These are phyloP conservation scores for Microcyclospora tardicrescens DNA, from an alignment of 2,329 filamentous ascomycete species.

Conservation along the genomic window DNA sequence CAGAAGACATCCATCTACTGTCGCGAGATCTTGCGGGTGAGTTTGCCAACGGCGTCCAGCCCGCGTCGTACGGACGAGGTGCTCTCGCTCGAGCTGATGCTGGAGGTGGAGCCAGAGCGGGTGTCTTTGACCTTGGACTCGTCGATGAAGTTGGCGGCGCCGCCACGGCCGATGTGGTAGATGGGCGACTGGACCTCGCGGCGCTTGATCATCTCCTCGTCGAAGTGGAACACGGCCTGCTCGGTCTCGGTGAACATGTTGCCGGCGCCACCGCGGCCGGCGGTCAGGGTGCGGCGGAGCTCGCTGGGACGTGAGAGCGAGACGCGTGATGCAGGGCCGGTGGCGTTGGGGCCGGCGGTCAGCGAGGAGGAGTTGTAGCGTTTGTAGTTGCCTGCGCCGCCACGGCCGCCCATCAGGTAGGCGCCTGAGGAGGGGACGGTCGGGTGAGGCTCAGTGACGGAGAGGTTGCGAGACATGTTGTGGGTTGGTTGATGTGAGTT, in stretches of 20 bases:
- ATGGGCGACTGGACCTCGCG: slow-evolving; percentile 40
- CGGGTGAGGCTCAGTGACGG: slow-evolving; percentile 49
- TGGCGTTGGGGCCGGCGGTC: slow-evolving; percentile 33
- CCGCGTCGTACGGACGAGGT: not conserved
- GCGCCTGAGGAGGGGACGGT: slow-evolving; percentile 34
- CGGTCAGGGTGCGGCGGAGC: slow-evolving; percentile 41
- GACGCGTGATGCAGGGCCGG: slow-evolving; percentile 36
- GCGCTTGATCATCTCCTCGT: slow-evolving; percentile 49
- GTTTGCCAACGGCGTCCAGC: slow-evolving; percentile 5
- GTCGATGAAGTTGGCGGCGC: slow-evolving; percentile 42
- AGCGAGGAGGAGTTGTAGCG: slow-evolving; percentile 43
- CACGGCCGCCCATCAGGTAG: slow-evolving; percentile 42
- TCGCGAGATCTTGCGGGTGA: slow-evolving; percentile 1
- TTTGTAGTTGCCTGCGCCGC: slow-evolving; percentile 46
- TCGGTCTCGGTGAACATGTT: slow-evolving; percentile 41
- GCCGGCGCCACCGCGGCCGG: slow-evolving; percentile 46
- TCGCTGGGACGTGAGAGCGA: slow-evolving; percentile 36
- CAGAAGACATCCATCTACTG: not conserved
- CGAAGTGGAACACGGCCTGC: slow-evolving; percentile 53
- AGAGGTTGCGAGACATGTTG: slow-evolving; percentile 31
- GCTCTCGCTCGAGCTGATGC: slow-evolving; percentile 3
- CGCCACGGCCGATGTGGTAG: slow-evolving; percentile 51
- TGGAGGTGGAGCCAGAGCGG: slow-evolving; percentile 1
- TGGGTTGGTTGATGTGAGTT: slow-evolving; percentile 5
- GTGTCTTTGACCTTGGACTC: slow-evolving; percentile 12